Base-by-base conservation (phyloP, 305 asterid genomes). In the Salvia sclarea region DNA sequence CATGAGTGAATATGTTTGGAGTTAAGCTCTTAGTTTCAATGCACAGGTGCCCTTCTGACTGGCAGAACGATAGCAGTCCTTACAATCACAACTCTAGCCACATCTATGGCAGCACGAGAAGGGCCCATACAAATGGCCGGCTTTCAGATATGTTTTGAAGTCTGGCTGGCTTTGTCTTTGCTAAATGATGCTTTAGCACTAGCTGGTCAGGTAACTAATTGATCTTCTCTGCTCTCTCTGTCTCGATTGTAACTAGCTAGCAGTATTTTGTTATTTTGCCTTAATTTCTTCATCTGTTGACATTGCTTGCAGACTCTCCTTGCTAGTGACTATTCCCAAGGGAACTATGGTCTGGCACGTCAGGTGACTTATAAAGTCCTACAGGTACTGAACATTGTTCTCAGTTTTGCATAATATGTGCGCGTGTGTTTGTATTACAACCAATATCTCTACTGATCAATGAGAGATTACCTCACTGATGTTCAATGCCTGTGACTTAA, bases 161-260 rank as follows among this genome's bases (percentile, higher is more conserved):
- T 93, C 74, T 93, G 97, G 97, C 40, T 93, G 80, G 96, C 96
- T 40, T 73, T 93, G 68, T 93, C 98, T 68, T 77, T 93, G 90
- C 90, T 93, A 57, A 93, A 88, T 72, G 97, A 93, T 78, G 97
- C 97, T 77, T 76, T 93, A 69, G 98, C 97, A 59, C 95, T 93
- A 78, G 92, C 97, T 55, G 97, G 98, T 43, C 98, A 91, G 95
- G 98, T 93, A 66, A 57, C 44, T 40, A 21, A 20, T 20, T 33
- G 40, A 30, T 5, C 8, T 30, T 64, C 54, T 21, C 40, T 14
- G 28, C 58, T 35, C 18, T 55, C n/a, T 5, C 53, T n/a, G n/a
- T 21, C 66, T 48, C 28, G 18, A 4, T 43, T 37, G n/a, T 44
- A 54, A 43, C 66, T 37, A 21, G 17, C 64, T 62, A 38, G 45